These are phyloP conservation scores for Brettanomyces bruxellensis DNA, from an alignment of 805 yeast species.

Conservation along the genomic window DNA sequence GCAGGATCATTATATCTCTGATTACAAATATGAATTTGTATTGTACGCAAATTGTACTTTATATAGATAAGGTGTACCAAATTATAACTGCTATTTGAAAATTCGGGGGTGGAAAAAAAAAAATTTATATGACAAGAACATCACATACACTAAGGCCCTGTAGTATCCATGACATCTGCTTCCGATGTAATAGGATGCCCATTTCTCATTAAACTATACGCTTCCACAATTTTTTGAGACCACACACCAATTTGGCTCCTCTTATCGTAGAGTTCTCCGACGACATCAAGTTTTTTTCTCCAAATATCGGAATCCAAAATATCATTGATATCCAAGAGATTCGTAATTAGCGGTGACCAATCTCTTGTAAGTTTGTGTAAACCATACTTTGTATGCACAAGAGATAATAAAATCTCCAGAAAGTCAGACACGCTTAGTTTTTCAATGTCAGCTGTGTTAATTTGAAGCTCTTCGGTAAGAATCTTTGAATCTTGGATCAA, in stretches of 20 bases:
- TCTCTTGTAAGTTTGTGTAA: constrained; percentile 13
- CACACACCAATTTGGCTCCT: constrained; percentile 14
- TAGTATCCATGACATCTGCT: constrained; percentile 16
- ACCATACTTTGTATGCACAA: constrained; percentile 18
- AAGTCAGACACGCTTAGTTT: constrained; percentile 17
- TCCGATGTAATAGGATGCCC: constrained; percentile 12
- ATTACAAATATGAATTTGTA: constrained; percentile 1
- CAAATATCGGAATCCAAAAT: constrained; percentile 15
- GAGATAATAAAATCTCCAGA: constrained; percentile 14
- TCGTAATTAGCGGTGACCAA: constrained; percentile 23
- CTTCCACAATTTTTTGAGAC: constrained; percentile 10
- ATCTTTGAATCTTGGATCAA: constrained; percentile 12
- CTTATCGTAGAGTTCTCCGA: constrained; percentile 10
- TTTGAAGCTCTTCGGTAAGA: constrained; percentile 10
- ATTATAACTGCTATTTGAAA: too few species aligned
- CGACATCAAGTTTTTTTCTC: constrained; percentile 9
- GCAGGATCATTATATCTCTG: constrained; percentile 86
- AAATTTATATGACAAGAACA: not conserved
- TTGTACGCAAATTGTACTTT: not conserved
- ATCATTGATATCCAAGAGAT: constrained; percentile 14
- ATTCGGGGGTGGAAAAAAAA: not conserved
- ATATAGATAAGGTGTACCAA: too few species aligned
- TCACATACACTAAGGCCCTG: constrained; percentile 3
- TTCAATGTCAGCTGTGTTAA: constrained; percentile 12
- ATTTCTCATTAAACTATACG: constrained; percentile 12